Evolutionary conservation across 495 filamentous ascomycete species (phyloP), one percentile per base, ranked within the genome.

Genomic region (Articulospora tetracladia): DNA sequence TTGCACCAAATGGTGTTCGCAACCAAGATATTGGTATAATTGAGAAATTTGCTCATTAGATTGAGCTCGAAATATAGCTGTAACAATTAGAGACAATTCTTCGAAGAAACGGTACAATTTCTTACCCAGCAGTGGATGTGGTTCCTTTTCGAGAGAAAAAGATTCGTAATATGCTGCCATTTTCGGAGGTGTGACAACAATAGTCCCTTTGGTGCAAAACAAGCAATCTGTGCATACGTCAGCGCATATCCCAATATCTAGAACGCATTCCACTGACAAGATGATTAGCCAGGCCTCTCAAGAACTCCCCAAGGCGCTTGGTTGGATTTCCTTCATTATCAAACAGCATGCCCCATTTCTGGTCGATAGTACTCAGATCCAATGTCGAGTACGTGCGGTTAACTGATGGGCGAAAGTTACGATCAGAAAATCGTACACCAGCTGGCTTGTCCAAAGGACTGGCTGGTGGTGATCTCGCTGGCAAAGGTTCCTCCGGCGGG

Each of bases 131-230:
- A 75, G 74, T 3, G 68, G 70, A 51, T 73, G 70, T 36, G 74
- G 72, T 67, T 96, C 92, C 26, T 78, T 71, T 0, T 82, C 63
- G 2, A 93, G 67, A 51, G 76, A 70, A 57, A 88, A 84, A 54
- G 79, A 84, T 22, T 80, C 74, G 68, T 96, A 97, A 60, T 93
- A 93, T 53, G 83, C 79, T 15, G 84, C 79, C 78, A 97, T 82
- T 73, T 97, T 96, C 7, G 82, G 76, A 1, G 91, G 89, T 0
- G 87, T 85, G 28, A 97, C 83, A n/a, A 96, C 90, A 41, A 94
- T 77, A 41, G 81, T 90, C 30, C 86, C 84, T 36, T 78, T 79
- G 0, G 92, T 90, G 22, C 84, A 74, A 66, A 89, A 90, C 57
- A 92, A 83, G 47, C 91, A 86, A 95, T 91, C 87, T 92, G 63